Conservation (phyloP, 2,329 filamentous ascomycete species). For the Gaeumannomyces sp. region DNA sequence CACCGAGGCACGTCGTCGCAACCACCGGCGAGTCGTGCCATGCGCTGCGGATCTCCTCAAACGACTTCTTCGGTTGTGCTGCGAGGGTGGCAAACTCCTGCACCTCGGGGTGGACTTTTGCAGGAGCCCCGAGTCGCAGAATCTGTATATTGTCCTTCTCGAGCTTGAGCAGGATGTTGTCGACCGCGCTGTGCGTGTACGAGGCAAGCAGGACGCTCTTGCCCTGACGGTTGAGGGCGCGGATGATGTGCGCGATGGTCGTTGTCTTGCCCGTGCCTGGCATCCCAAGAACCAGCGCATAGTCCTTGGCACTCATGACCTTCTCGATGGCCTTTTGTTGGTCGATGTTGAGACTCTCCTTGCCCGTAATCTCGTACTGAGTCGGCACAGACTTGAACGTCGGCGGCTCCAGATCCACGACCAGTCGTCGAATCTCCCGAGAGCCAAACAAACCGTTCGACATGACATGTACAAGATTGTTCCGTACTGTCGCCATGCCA, state of each 20-base stretch:
- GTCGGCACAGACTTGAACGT: constrained; percentile 63
- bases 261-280: constrained; percentile 97
- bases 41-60: constrained; percentile 75
- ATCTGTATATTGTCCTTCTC: constrained; percentile 66
- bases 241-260: constrained; percentile 95
- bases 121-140: constrained; percentile 74
- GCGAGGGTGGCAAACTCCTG: constrained; percentile 78
- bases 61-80: constrained; percentile 63
- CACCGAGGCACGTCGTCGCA: constrained; percentile 88
- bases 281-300: constrained; percentile 96
- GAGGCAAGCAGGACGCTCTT: constrained; percentile 92
- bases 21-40: constrained; percentile 87
- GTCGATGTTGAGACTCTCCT: constrained; percentile 73
- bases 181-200: constrained; percentile 95
- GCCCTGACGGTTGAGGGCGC: constrained; percentile 76
- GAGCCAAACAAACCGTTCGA: constrained; percentile 66
- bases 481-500: constrained; percentile 89
- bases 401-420: constrained; percentile 71
- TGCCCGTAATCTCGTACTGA: constrained; percentile 55
- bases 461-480: constrained; percentile 93
- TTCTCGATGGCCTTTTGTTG: constrained; percentile 84
- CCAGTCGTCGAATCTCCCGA: constrained; percentile 66
- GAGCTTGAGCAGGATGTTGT: constrained; percentile 95
- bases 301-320: constrained; percentile 92
- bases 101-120: constrained; percentile 85